Percentiles rank a stretch among this genome's conserved stretches.
phyloP scores from a whole-genome alignment of 2,329 filamentous ascomycete genomes.

The Cercospora sp. region DNA sequence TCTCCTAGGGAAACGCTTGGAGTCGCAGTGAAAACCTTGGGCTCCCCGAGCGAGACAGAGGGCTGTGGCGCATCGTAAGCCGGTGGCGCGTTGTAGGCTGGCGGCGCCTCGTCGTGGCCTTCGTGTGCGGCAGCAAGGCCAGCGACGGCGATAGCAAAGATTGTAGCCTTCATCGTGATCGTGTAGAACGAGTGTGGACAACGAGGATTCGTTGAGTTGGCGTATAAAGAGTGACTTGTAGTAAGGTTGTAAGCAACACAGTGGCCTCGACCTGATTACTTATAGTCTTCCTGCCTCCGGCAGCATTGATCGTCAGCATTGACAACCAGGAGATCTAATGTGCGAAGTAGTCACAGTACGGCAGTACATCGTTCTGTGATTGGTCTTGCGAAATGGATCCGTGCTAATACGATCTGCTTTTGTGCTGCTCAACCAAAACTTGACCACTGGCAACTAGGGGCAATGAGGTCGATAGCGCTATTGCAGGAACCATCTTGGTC shows the following conservation, averaged over 20 bases:
- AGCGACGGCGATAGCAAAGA: background rate
- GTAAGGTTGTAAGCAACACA: background rate
- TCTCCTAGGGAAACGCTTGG: background rate
- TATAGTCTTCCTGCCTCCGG: background rate
- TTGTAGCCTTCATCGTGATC: slow-evolving; percentile 4
- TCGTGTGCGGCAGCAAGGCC: background rate
- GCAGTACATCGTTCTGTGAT: background rate
- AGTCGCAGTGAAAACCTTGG: background rate
- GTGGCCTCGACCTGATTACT: background rate
- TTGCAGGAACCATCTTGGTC: slow-evolving; percentile 2
- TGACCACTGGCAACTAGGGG: background rate
- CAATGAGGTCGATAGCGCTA: background rate
- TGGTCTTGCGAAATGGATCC: background rate
- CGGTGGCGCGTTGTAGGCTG: background rate
- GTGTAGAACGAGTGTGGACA: background rate
- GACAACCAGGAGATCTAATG: background rate
- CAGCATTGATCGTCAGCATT: background rate
- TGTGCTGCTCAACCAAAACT: background rate
- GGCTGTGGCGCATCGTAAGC: background rate
- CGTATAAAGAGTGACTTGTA: background rate
- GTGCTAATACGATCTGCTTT: background rate
- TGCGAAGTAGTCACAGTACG: background rate
- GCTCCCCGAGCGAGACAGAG: background rate
- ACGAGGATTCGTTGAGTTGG: background rate
- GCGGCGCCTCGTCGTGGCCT: background rate